A percentile compares a stretch with the other conserved stretches of the same genome.
phyloP scores from a whole-genome alignment of 768 basidiomycete species.

The Chlorophyllum brunneum region DNA sequence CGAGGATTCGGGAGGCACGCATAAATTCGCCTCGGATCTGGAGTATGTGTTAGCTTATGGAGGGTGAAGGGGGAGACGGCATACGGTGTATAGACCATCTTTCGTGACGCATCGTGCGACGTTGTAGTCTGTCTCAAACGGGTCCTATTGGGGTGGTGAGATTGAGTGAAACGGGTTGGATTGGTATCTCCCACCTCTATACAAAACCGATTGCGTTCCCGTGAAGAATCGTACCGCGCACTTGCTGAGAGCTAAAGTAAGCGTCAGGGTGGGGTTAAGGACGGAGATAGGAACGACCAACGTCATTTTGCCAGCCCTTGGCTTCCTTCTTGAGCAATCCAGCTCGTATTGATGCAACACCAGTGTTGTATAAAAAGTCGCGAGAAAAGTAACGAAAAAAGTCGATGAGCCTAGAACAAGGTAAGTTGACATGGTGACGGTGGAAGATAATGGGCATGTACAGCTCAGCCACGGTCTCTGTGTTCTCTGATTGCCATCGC shows the following conservation, averaged over 20 bases:
- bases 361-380: conserved; percentile 88
- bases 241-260: conserved; percentile 44
- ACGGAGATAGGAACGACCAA: conserved; percentile 31
- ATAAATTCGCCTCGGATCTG: conserved; percentile 99
- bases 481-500: conserved; percentile 93
- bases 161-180: background rate
- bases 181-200: conserved; percentile 66
- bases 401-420: conserved; percentile 73
- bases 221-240: conserved; percentile 58
- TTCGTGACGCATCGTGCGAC: conserved; percentile 95
- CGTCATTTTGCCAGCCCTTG: conserved; percentile 95
- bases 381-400: conserved; percentile 97
- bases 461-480: conserved; percentile 91
- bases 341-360: conserved; percentile 86
- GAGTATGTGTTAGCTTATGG: background rate
- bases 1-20: conserved; percentile 87
- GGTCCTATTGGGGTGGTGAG: conserved; percentile 82
- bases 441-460: conserved; percentile 32
- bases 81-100: conserved; percentile 91
- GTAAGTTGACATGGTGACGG: conserved; percentile 7
- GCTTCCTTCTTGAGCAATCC: conserved; percentile 86
- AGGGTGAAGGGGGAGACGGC: conserved; percentile 18
- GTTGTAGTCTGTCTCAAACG: conserved; percentile 95
- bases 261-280: background rate
- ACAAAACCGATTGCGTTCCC: conserved; percentile 93